Percentiles rank a stretch among this genome's conserved stretches.
Evolutionary conservation across 352 stramenopile genomes (phyloP).

Genomic region (Elongisporangium prolatum): DNA sequence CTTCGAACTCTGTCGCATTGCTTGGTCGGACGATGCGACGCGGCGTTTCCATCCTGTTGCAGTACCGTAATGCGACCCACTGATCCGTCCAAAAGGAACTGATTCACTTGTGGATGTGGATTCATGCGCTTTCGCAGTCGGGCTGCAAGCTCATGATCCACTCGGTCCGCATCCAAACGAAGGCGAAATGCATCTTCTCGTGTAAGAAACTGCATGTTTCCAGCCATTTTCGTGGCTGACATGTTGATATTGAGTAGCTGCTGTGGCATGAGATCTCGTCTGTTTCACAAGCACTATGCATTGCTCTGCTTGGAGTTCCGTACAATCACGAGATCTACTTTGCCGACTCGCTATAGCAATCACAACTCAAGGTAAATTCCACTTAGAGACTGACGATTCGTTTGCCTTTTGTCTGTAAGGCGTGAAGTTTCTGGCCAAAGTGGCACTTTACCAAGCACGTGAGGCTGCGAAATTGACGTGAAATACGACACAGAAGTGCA

Average conservation of each 20-base stretch:
- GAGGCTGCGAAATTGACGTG: slow-evolving; percentile 21
- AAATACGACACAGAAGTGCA: slow-evolving; percentile 13
- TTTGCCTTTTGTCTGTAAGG: slow-evolving; percentile 8
- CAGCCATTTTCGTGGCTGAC: too few species aligned
- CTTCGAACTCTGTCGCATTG: slow-evolving; percentile 18
- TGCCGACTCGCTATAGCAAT: slow-evolving; percentile 29
- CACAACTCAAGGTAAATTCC: slow-evolving; percentile 18
- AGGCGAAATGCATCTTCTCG: too few species aligned
- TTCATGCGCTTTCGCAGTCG: too few species aligned
- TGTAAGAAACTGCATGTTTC: too few species aligned
- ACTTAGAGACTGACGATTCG: too few species aligned
- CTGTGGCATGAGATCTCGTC: slow-evolving; percentile 55
- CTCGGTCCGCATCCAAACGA: too few species aligned
- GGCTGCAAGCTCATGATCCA: too few species aligned
- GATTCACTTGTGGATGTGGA: too few species aligned
- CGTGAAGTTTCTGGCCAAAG: slow-evolving; percentile 32
- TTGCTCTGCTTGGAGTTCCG: slow-evolving; percentile 60
- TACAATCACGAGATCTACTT: slow-evolving; percentile 66
- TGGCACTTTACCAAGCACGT: slow-evolving; percentile 21
- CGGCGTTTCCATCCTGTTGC: slow-evolving; percentile 5
- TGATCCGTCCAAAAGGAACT: too few species aligned
- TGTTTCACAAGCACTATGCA: slow-evolving; percentile 60
- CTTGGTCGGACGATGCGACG: slow-evolving; percentile 33
- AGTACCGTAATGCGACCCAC: neutral
- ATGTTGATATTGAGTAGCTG: too few species aligned